Conservation (phyloP, 306 rosid species). For the Neltuma alba region DNA sequence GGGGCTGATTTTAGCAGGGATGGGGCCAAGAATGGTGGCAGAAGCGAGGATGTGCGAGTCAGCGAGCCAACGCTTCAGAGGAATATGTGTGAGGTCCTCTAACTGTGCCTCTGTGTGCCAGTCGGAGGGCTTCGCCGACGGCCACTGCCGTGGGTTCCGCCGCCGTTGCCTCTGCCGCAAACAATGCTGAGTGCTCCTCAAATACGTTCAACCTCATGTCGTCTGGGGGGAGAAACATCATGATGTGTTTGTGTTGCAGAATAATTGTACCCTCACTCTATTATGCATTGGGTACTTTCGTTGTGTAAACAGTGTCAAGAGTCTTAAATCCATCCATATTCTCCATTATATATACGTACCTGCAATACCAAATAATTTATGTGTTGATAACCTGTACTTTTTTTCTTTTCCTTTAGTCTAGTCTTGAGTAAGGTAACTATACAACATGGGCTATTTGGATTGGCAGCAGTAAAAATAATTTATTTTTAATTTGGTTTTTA, state of each 20-base stretch:
- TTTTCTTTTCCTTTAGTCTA: too few species aligned
- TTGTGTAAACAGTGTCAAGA: not conserved
- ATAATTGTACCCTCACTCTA: not conserved
- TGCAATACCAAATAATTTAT: too few species aligned
- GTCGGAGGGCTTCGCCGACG: slow-evolving; percentile 53
- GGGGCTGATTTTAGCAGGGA: slow-evolving; percentile 28
- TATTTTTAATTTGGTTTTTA: too few species aligned
- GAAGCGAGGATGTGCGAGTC: slow-evolving; percentile 63
- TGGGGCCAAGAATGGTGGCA: slow-evolving; percentile 51
- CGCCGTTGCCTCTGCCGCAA: slow-evolving; percentile 65
- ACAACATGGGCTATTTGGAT: too few species aligned
- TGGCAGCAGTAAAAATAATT: too few species aligned
- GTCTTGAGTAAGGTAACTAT: too few species aligned
- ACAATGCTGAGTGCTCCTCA: slow-evolving; percentile 16
- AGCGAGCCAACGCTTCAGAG: slow-evolving; percentile 55
- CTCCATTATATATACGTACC: too few species aligned
- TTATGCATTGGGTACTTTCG: not conserved
- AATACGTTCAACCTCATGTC: not conserved
- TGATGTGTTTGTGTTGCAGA: not conserved
- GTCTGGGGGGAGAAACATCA: not conserved
- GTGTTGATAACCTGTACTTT: too few species aligned
- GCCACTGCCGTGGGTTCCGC: slow-evolving; percentile 65
- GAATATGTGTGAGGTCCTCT: slow-evolving; percentile 43
- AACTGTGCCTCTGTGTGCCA: slow-evolving; percentile 58
- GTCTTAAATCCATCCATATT: not conserved